Percentiles rank a stretch among this genome's conserved stretches.
Evolutionary conservation across 495 filamentous ascomycete genomes (phyloP).

Genomic region (Hyphodiscus hymeniophilus): DNA sequence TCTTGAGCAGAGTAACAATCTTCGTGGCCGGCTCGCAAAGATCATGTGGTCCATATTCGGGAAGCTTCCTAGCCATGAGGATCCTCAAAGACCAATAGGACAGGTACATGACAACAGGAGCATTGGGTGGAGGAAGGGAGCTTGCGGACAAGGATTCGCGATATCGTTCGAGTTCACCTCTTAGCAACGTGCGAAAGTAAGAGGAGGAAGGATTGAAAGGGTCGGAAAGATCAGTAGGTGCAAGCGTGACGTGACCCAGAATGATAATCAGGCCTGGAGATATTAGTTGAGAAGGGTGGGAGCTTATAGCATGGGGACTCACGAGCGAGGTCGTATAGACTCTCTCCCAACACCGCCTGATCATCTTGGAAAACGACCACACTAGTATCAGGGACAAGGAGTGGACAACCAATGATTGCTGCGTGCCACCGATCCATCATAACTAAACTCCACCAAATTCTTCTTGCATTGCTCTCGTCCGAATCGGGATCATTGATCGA

Average conservation of each 20-base stretch:
- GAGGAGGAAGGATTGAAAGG: background rate
- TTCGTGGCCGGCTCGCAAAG: constrained; percentile 55
- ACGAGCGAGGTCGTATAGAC: constrained; percentile 59
- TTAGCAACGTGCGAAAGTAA: constrained; percentile 1
- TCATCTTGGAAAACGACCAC: constrained; percentile 57
- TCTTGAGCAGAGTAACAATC: constrained; percentile 44
- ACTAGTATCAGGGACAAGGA: constrained; percentile 51
- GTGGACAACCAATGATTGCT: constrained; percentile 50
- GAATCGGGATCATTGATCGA: constrained; percentile 52
- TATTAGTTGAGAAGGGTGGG: background rate
- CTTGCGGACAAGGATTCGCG: constrained; percentile 35
- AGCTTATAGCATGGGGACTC: constrained; percentile 32
- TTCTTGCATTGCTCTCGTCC: constrained; percentile 58
- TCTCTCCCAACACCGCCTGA: constrained; percentile 54
- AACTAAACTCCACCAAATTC: constrained; percentile 67
- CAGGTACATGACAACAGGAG: constrained; percentile 52
- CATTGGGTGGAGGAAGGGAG: constrained; percentile 25
- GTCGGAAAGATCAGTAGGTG: constrained; percentile 14
- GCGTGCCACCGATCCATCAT: constrained; percentile 73
- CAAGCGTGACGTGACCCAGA: constrained; percentile 34
- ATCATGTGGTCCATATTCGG: constrained; percentile 46
- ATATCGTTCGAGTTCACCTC: constrained; percentile 33
- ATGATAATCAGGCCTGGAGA: constrained; percentile 30
- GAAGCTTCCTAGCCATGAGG: constrained; percentile 48
- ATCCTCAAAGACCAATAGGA: constrained; percentile 69